phyloP scores from a whole-genome alignment of 768 basidiomycete species.

The Suillus clintonianus region DNA sequence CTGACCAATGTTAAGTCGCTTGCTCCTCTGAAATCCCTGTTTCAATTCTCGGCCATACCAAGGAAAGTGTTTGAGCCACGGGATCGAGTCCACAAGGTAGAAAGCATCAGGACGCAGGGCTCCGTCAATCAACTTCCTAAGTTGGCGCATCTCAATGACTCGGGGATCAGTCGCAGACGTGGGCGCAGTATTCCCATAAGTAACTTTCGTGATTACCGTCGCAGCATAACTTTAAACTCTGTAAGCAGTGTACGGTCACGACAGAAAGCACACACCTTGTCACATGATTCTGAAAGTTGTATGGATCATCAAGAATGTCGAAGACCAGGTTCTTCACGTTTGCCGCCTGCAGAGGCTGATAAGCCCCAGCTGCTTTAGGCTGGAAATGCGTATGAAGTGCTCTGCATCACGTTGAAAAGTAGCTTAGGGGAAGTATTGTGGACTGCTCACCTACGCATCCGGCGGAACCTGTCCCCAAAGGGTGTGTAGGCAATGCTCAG shows the following conservation, averaged over 20 bases:
- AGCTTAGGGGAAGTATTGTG: neutral
- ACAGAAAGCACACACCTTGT: neutral
- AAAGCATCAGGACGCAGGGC: slow-evolving; percentile 6
- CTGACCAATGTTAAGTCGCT: neutral
- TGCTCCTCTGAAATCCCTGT: neutral
- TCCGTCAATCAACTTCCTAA: slow-evolving; percentile 12
- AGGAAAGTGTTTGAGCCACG: neutral
- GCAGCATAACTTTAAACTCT: neutral
- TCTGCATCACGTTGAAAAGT: neutral
- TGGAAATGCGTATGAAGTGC: neutral
- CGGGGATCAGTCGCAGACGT: neutral
- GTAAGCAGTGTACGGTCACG: neutral
- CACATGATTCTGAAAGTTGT: neutral
- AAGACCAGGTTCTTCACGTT: neutral
- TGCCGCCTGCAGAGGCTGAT: neutral
- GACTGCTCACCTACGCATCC: neutral
- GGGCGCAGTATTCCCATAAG: neutral
- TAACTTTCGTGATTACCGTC: neutral
- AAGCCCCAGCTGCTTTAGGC: neutral
- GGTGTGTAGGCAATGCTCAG: neutral
- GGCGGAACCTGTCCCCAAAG: neutral
- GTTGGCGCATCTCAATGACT: neutral
- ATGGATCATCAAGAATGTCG: neutral
- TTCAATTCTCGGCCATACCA: neutral
- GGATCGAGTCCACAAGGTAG: neutral